Conservation (phyloP, 495 filamentous ascomycete genomes). For the Aspergillus asperescens region DNA sequence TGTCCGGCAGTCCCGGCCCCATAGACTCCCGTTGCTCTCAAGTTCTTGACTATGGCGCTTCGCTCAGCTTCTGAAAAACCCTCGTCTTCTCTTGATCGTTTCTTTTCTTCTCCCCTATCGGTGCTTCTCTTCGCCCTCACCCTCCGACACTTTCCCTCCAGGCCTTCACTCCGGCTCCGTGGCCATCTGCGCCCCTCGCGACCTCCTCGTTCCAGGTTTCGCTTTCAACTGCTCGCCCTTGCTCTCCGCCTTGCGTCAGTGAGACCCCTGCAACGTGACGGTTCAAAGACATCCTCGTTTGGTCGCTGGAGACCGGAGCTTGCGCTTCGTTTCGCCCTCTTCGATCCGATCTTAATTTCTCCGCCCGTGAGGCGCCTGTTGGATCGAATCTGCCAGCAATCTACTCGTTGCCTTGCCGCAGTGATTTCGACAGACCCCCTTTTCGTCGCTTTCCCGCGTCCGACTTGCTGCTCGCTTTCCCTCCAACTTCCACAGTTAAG, state of each 20-base stretch:
- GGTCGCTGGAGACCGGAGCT: conserved; percentile 27
- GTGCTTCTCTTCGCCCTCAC: conserved; percentile 16
- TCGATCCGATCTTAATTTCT: conserved; percentile 12
- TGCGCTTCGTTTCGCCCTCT: conserved; percentile 10
- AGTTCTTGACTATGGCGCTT: too few relatives aligned
- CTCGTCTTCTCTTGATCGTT: conserved; percentile 13
- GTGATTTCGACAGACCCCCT: conserved; percentile 22
- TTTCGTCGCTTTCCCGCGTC: conserved; percentile 15
- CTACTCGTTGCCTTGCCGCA: conserved; percentile 11
- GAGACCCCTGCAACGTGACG: conserved; percentile 25
- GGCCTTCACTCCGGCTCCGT: conserved; percentile 23
- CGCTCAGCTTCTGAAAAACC: conserved; percentile 22
- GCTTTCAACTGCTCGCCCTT: conserved; percentile 21
- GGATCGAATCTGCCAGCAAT: conserved; percentile 12
- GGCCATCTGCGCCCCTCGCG: conserved; percentile 21
- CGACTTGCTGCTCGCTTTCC: conserved; percentile 1
- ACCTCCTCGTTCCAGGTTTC: conserved; percentile 20
- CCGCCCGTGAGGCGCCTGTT: conserved; percentile 10
- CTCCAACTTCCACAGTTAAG: neutral
- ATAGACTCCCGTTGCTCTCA: too few relatives aligned
- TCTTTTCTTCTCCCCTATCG: conserved; percentile 11
- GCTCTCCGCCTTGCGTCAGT: conserved; percentile 30
- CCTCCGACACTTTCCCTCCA: conserved; percentile 13
- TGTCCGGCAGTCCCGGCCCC: too few relatives aligned
- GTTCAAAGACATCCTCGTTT: conserved; percentile 25